These are phyloP conservation scores for Epichloe gansuensis DNA, from an alignment of 2,329 filamentous ascomycete genomes.

Conservation along the genomic window DNA sequence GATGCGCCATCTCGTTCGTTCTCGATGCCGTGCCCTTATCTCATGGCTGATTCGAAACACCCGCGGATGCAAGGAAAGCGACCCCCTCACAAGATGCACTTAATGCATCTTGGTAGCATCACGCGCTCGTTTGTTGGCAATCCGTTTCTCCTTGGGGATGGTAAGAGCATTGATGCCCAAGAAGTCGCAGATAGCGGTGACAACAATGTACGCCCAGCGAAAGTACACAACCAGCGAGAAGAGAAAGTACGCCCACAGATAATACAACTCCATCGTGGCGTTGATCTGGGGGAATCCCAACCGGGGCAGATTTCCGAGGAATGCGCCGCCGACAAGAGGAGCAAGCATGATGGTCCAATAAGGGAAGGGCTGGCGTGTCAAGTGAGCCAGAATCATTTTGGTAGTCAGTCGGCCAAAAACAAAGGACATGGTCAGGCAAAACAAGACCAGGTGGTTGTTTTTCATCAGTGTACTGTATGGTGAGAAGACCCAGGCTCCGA, in stretches of 20 bases:
- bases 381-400: constrained; percentile 94
- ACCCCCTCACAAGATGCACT: background rate
- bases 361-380: constrained; percentile 87
- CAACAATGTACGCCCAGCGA: constrained; percentile 83
- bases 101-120: constrained; percentile 24
- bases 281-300: constrained; percentile 58
- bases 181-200: constrained; percentile 81
- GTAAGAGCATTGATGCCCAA: constrained; percentile 91
- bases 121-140: constrained; percentile 36
- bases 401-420: constrained; percentile 97
- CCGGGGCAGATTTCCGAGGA: constrained; percentile 70
- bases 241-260: constrained; percentile 71
- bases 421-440: constrained; percentile 89
- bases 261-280: constrained; percentile 57
- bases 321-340: constrained; percentile 73
- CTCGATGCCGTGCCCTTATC: too few relatives aligned
- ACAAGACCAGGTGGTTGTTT: constrained; percentile 81
- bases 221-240: constrained; percentile 81
- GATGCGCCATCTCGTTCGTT: too few relatives aligned
- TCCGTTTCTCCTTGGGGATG: constrained; percentile 53
- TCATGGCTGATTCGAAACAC: too few relatives aligned
- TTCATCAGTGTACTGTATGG: constrained; percentile 70
- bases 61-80: background rate
- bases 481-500: constrained; percentile 76
- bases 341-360: constrained; percentile 90